Conservation (phyloP, 345 rosid species). For the Eucalyptus viminalis region DNA sequence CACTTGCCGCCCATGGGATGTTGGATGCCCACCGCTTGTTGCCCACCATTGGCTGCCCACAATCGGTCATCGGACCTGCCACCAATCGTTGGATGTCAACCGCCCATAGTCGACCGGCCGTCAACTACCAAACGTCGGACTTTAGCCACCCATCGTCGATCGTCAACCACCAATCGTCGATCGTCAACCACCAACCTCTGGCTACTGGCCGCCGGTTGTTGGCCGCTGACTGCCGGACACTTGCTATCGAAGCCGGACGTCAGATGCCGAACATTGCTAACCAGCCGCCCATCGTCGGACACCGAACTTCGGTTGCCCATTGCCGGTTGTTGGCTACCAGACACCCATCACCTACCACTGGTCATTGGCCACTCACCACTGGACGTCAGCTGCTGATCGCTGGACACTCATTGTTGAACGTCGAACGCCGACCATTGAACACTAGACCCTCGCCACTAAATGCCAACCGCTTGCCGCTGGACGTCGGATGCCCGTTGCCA, state of each 20-base stretch:
- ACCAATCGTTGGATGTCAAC: rapidly evolving
- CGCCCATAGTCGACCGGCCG: rapidly evolving
- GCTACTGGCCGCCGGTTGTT: rapidly evolving
- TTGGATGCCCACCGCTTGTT: rapidly evolving
- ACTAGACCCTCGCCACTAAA: rapidly evolving
- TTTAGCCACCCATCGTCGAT: rapidly evolving
- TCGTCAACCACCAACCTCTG: rapidly evolving
- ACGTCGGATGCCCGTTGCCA: rapidly evolving
- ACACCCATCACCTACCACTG: rapidly evolving
- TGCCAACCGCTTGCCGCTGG: rapidly evolving
- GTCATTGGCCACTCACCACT: rapidly evolving
- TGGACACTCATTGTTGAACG: rapidly evolving
- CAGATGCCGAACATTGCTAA: rapidly evolving
- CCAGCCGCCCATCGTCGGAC: rapidly evolving
- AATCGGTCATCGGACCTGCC: rapidly evolving
- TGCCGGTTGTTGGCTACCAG: rapidly evolving
- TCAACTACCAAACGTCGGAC: rapidly evolving
- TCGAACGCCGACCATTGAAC: rapidly evolving
- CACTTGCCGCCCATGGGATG: too few relatives aligned
- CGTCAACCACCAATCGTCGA: too few relatives aligned
- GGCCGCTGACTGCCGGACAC: rapidly evolving
- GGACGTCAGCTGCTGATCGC: rapidly evolving
- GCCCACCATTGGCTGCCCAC: rapidly evolving
- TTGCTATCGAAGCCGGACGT: rapidly evolving
- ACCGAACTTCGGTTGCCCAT: rapidly evolving